phyloP scores from a whole-genome alignment of 257 asterid genomes.

The Gardenia jasminoides region DNA sequence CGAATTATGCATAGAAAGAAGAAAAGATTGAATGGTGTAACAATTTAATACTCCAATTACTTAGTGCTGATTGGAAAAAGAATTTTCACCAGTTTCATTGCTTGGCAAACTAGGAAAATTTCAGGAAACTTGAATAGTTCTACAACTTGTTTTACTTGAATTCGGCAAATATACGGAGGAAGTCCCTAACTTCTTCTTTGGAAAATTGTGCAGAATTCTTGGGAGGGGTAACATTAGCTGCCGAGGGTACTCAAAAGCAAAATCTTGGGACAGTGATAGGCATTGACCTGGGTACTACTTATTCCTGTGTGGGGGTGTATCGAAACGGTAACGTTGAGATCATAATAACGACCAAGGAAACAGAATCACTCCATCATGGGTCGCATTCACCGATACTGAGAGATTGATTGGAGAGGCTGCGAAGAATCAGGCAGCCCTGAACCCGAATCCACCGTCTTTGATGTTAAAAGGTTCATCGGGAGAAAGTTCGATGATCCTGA shows the following conservation, averaged over 20 bases:
- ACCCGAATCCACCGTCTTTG: conserved; percentile 66
- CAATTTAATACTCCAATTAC: no score
- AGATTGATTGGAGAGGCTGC: not conserved
- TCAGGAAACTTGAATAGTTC: not conserved
- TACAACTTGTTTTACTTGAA: no score
- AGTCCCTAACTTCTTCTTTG: not conserved
- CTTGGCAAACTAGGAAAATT: no score
- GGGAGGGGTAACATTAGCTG: not conserved
- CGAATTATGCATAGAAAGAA: no score
- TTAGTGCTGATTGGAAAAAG: no score
- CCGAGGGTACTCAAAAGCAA: not conserved
- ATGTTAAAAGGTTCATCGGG: conserved; percentile 74
- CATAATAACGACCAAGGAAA: not conserved
- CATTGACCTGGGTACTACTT: no score
- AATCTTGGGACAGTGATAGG: not conserved
- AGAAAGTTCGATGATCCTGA: conserved; percentile 80
- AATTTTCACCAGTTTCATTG: no score
- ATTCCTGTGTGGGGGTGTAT: not conserved
- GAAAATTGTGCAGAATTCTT: not conserved
- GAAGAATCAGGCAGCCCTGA: not conserved
- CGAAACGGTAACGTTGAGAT: not conserved
- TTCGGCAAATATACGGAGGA: not conserved
- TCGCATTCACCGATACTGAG: not conserved
- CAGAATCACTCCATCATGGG: not conserved
- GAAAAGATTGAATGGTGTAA: no score